Evolutionary conservation across 2,329 filamentous ascomycete species (phyloP), one percentile per base, ranked within the genome.

Genomic region (Sordariomycetes sp.): DNA sequence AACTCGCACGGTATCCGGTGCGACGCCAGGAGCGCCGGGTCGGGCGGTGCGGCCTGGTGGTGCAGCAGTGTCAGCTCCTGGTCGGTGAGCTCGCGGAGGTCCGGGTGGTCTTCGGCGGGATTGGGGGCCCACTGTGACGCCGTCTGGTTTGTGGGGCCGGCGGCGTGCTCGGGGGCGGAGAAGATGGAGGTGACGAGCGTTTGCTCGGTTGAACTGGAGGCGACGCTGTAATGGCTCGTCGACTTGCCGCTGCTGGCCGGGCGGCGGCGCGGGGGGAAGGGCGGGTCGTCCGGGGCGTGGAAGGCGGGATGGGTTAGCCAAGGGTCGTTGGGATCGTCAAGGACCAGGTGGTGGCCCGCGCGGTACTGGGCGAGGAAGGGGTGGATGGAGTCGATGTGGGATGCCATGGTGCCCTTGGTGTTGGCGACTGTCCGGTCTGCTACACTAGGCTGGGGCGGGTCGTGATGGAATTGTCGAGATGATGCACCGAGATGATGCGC

Each of bases 1-100:
- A 80, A 77, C 58, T 82, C 79, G 68, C 78, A 81, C 14, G 72
- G 71, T 24, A 79, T 67, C 28, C 54, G 59, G 4, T 34, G 16
- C 58, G 34, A 6, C 50, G 34, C 16, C 40, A 60, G 11, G 48
- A 60, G 53, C 1, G 63, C 43, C 16, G 59, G 12, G 11, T 62
- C 57, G 10, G 35, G 32, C 35, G 24, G 34, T 3, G 51, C 37
- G 3, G 24, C 25, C 22, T 25, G 28, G n/a, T 53, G 55, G 24
- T 53, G 24, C 2, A 24, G 32, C 40, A 12, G 48, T 4, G 4
- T 4, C 10, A 52, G 55, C 12, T 11, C 55, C 7, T 57, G 28
- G 35, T 57, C 48, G n/a, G 48, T 11, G 32, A 57, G 48, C 34
- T 57, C 55, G 28, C 11, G 18, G 2, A 2, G 11, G 20, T 57